These are phyloP conservation scores for Penicillium concentricum DNA, from an alignment of 2,329 filamentous ascomycete species.

Conservation along the genomic window DNA sequence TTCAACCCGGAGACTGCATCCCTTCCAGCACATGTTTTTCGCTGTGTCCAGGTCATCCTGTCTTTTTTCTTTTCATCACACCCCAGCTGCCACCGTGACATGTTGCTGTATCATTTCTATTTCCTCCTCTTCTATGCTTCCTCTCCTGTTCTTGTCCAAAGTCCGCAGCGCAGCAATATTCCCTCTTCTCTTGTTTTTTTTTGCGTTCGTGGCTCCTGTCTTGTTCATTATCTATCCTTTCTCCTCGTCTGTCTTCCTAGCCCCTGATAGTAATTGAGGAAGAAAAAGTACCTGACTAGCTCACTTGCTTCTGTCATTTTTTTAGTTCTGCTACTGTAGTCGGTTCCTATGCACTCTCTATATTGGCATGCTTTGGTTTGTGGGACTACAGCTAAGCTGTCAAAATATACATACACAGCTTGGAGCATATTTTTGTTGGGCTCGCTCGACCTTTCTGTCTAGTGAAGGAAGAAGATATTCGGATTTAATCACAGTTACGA, in stretches of 20 bases:
- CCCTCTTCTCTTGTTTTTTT: slow-evolving; percentile 37
- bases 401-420: neutral
- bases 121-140: slow-evolving; percentile 23
- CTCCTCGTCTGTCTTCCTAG: slow-evolving; percentile 28
- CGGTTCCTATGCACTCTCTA: neutral
- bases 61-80: slow-evolving; percentile 13
- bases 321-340: neutral
- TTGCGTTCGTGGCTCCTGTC: slow-evolving; percentile 24
- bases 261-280: slow-evolving; percentile 35
- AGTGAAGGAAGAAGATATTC: neutral
- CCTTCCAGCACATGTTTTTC: slow-evolving; percentile 3
- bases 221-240: slow-evolving; percentile 25
- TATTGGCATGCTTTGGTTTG: neutral
- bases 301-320: slow-evolving; percentile 2
- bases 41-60: slow-evolving; percentile 11
- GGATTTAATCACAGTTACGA: neutral
- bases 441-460: neutral
- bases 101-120: slow-evolving; percentile 25
- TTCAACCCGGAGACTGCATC: slow-evolving; percentile 13
- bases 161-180: slow-evolving; percentile 43
- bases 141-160: slow-evolving; percentile 31
- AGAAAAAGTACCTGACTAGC: slow-evolving; percentile 25
- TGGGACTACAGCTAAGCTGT: neutral
- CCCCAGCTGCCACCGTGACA: slow-evolving; percentile 18
- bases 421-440: neutral